These are phyloP conservation scores for Seiridium unicorne DNA, from an alignment of 2,329 filamentous ascomycete species.

Conservation along the genomic window DNA sequence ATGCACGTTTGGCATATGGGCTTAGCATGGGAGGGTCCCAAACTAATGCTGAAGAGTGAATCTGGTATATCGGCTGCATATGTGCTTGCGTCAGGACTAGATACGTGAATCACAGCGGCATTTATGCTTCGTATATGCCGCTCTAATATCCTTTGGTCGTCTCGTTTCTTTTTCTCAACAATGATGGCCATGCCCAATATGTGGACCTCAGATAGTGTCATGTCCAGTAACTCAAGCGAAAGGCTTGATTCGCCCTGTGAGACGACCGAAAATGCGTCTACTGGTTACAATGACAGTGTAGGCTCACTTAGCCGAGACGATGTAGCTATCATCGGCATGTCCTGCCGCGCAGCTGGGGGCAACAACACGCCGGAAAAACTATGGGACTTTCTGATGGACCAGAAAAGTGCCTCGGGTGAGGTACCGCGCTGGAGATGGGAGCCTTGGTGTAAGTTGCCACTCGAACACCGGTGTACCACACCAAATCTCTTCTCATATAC, in stretches of 20 bases:
- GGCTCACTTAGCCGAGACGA: conserved; percentile 8
- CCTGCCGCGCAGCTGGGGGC: conserved; percentile 15
- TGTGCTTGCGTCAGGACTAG: not conserved
- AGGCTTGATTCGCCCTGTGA: not conserved
- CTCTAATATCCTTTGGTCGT: not conserved
- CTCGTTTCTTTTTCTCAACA: not conserved
- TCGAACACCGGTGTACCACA: not conserved
- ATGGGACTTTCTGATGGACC: conserved; percentile 14
- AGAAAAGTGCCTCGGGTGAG: conserved; percentile 15
- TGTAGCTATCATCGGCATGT: conserved; percentile 16
- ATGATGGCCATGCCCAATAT: not conserved
- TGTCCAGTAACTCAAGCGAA: not conserved
- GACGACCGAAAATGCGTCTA: not conserved
- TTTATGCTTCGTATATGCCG: not conserved
- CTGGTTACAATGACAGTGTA: not conserved
- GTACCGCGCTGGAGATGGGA: conserved; percentile 17
- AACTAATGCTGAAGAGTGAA: not conserved
- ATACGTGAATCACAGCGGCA: not conserved
- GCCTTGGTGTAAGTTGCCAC: conserved; percentile 9
- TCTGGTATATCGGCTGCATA: not conserved
- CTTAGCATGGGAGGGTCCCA: not conserved
- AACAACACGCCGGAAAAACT: conserved; percentile 14
- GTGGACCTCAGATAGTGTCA: not conserved
- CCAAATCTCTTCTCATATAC: not conserved
- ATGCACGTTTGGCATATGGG: not conserved